These are phyloP conservation scores for Fusarium aywerte DNA, from an alignment of 2,329 filamentous ascomycete genomes.

Conservation along the genomic window DNA sequence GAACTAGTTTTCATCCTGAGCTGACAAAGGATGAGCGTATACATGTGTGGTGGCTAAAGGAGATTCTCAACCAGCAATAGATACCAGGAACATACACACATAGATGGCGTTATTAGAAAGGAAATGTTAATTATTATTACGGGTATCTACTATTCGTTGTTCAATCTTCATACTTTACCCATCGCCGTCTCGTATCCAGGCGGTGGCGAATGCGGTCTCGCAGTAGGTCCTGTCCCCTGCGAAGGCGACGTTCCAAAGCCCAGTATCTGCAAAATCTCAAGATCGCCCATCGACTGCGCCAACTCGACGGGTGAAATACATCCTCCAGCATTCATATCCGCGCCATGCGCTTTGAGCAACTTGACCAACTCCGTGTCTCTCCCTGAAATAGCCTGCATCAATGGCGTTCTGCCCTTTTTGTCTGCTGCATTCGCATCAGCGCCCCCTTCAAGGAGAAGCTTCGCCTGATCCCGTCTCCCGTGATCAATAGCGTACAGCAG, in stretches of 20 bases:
- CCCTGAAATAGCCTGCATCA: conserved; percentile 48
- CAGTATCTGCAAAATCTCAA: conserved; percentile 44
- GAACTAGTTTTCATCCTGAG: conserved; percentile 96
- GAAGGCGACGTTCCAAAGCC: conserved; percentile 30
- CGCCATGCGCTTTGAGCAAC: conserved; percentile 47
- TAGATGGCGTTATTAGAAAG: conserved; percentile 22
- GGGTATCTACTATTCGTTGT: conserved; percentile 10
- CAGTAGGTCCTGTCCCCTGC: background rate
- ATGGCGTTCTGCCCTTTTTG: conserved; percentile 48
- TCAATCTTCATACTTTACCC: conserved; percentile 24
- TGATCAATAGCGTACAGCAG: conserved; percentile 49
- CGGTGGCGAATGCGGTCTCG: conserved; percentile 36
- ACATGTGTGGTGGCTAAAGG: conserved; percentile 90
- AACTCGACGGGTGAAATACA: conserved; percentile 40
- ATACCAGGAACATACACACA: background rate
- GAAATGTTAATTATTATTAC: conserved; percentile 20
- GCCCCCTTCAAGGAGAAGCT: conserved; percentile 48
- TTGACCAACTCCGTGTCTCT: conserved; percentile 46
- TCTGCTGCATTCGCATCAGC: conserved; percentile 49
- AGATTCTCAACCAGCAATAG: conserved; percentile 58
- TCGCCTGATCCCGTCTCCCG: conserved; percentile 37
- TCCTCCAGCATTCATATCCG: conserved; percentile 36
- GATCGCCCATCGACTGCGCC: conserved; percentile 39
- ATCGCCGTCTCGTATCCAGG: conserved; percentile 37
- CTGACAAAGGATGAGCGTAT: conserved; percentile 88